Percentiles rank a stretch among this genome's conserved stretches.
These are phyloP conservation scores for Pythium aristosporum DNA, from an alignment of 352 stramenopile species.

Conservation along the genomic window DNA sequence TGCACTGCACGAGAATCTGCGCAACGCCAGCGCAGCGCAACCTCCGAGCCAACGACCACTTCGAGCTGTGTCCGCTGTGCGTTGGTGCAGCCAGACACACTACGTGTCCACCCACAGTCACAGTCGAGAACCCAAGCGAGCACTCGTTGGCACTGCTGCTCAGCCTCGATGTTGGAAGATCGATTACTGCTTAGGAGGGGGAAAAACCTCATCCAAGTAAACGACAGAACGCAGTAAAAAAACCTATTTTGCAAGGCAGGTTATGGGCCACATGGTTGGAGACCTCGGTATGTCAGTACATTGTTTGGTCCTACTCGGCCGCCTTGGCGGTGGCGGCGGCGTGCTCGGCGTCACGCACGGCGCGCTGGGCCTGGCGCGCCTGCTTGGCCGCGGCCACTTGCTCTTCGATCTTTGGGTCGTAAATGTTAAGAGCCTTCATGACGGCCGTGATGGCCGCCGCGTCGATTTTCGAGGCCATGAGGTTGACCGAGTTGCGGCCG, in stretches of 20 bases:
- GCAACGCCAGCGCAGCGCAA: neutral
- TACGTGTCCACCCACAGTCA: neutral
- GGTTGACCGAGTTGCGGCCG: slow-evolving; percentile 83
- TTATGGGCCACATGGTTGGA: neutral
- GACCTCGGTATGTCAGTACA: slow-evolving; percentile 18
- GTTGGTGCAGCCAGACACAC: neutral
- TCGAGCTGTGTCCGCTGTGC: neutral
- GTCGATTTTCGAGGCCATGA: slow-evolving; percentile 86
- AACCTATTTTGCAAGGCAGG: slow-evolving; percentile 43
- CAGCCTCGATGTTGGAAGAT: slow-evolving; percentile 19
- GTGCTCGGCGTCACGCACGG: slow-evolving; percentile 36
- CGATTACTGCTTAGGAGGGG: slow-evolving; percentile 4
- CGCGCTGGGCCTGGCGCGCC: slow-evolving; percentile 40
- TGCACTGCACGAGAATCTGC: neutral
- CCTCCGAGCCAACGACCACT: neutral
- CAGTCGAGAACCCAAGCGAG: neutral
- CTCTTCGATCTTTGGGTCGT: slow-evolving; percentile 43
- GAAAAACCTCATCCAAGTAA: slow-evolving; percentile 12
- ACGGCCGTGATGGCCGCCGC: slow-evolving; percentile 67
- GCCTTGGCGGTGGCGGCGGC: slow-evolving; percentile 19
- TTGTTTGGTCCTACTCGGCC: slow-evolving; percentile 11
- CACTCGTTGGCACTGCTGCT: neutral
- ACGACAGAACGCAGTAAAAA: slow-evolving; percentile 8
- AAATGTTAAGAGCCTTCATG: slow-evolving; percentile 87
- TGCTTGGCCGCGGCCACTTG: slow-evolving; percentile 49